Percentiles rank a stretch among this genome's conserved stretches.
Conservation (phyloP, 805 yeast genomes). For the Wickerhamiella parazyma region DNA sequence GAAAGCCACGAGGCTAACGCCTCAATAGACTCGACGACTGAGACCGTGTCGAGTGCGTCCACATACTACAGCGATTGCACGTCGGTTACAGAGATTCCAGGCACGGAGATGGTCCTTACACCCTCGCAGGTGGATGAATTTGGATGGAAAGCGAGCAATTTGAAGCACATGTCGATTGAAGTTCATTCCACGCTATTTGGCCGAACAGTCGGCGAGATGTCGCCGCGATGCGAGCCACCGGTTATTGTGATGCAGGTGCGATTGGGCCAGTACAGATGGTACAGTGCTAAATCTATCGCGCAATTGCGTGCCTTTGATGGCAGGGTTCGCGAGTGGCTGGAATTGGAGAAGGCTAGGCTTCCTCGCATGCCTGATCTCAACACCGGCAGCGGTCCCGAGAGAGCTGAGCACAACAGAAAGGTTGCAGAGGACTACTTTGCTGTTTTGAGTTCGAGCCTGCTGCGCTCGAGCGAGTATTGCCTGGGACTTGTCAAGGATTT, state of each 20-base stretch:
- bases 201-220: constrained; percentile 1
- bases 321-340: not conserved
- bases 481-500: not conserved
- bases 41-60: not conserved
- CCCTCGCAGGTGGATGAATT: not conserved
- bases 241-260: not conserved
- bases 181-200: not conserved
- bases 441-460: not conserved
- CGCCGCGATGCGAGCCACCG: not conserved
- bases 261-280: constrained; percentile 4
- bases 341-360: not conserved
- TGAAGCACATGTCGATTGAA: not conserved
- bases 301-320: constrained; percentile 3
- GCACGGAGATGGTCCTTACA: not conserved
- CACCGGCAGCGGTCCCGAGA: not conserved
- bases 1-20: not conserved
- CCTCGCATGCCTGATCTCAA: not conserved
- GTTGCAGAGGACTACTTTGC: constrained; percentile 1
- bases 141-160: constrained; percentile 1
- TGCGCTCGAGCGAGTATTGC: not conserved
- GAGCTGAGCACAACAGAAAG: not conserved
- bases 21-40: not conserved
- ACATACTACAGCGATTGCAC: not conserved
- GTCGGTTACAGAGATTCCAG: not conserved
- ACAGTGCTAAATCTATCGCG: not conserved